Conservation (phyloP, 2,329 filamentous ascomycete species). For the Penicillium sp. region DNA sequence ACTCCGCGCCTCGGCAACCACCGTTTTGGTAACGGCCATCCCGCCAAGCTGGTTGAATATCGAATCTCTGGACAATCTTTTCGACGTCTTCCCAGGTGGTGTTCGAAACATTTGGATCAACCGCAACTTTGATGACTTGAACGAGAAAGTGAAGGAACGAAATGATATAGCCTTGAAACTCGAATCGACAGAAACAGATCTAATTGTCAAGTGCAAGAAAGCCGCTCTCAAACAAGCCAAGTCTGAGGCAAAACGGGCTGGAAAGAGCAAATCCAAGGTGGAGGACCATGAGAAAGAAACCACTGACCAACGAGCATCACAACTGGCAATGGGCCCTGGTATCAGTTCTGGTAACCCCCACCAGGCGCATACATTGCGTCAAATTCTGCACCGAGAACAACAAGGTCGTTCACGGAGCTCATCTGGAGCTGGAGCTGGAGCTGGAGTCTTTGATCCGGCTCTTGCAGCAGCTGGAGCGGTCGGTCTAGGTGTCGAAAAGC, state of each 20-base stretch:
- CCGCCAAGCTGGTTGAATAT: slow-evolving; percentile 87
- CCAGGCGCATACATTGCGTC: slow-evolving; percentile 56
- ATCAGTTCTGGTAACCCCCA: slow-evolving; percentile 62
- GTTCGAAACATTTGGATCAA: slow-evolving; percentile 98
- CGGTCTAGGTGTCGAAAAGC: slow-evolving; percentile 51
- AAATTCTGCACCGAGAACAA: slow-evolving; percentile 42
- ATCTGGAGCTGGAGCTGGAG: slow-evolving; percentile 26
- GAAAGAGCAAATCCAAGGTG: slow-evolving; percentile 46
- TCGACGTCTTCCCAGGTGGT: slow-evolving; percentile 94
- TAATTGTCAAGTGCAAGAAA: slow-evolving; percentile 80
- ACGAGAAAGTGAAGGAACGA: slow-evolving; percentile 80
- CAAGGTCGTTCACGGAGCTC: slow-evolving; percentile 16
- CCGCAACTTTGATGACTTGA: slow-evolving; percentile 78
- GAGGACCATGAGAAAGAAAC: slow-evolving; percentile 53
- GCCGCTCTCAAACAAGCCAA: slow-evolving; percentile 73
- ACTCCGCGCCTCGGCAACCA: slow-evolving; percentile 89
- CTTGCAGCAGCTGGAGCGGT: slow-evolving; percentile 58
- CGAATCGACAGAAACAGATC: slow-evolving; percentile 80
- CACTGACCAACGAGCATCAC: slow-evolving; percentile 54
- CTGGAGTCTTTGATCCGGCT: slow-evolving; percentile 46
- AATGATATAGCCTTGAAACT: slow-evolving; percentile 72
- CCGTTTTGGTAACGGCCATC: slow-evolving; percentile 88
- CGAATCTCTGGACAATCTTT: slow-evolving; percentile 79
- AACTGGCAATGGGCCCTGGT: slow-evolving; percentile 53
- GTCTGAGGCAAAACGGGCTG: slow-evolving; percentile 65